Evolutionary conservation across 257 asterid genomes (phyloP).

Genomic region (Eucommia ulmoides): DNA sequence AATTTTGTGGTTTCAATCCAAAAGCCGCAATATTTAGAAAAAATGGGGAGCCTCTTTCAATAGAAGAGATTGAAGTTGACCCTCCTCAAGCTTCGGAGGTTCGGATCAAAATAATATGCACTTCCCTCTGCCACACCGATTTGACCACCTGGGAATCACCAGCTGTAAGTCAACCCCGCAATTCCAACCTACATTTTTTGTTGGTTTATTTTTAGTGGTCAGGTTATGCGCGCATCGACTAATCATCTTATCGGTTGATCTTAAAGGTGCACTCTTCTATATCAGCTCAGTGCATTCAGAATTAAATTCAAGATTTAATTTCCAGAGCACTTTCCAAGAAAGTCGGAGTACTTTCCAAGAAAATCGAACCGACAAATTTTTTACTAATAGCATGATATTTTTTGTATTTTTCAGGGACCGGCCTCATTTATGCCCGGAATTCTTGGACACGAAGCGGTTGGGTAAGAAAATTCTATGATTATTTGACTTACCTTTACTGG

Average conservation of each 20-base stretch:
- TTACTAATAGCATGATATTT: neutral
- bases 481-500: neutral
- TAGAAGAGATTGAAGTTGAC: slow-evolving; percentile 35
- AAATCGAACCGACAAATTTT: neutral
- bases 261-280: too few species aligned
- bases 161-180: slow-evolving; percentile 13
- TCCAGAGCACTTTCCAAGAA: neutral
- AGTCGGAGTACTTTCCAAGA: too few species aligned
- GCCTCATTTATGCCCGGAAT: slow-evolving; percentile 23
- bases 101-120: slow-evolving; percentile 35
- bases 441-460: slow-evolving; percentile 37
- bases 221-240: too few species aligned
- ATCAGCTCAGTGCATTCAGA: neutral
- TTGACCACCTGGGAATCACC: slow-evolving; percentile 25
- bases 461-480: slow-evolving; percentile 8
- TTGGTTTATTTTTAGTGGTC: too few species aligned
- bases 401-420: slow-evolving; percentile 16
- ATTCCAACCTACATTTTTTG: neutral
- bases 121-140: slow-evolving; percentile 37
- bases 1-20: neutral
- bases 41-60: slow-evolving; percentile 29
- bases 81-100: slow-evolving; percentile 43
- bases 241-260: too few species aligned
- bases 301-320: neutral
- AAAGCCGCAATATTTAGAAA: slow-evolving; percentile 40